Conservation (phyloP, 2,329 filamentous ascomycete genomes). For the Ceratocystis smalleyi region DNA sequence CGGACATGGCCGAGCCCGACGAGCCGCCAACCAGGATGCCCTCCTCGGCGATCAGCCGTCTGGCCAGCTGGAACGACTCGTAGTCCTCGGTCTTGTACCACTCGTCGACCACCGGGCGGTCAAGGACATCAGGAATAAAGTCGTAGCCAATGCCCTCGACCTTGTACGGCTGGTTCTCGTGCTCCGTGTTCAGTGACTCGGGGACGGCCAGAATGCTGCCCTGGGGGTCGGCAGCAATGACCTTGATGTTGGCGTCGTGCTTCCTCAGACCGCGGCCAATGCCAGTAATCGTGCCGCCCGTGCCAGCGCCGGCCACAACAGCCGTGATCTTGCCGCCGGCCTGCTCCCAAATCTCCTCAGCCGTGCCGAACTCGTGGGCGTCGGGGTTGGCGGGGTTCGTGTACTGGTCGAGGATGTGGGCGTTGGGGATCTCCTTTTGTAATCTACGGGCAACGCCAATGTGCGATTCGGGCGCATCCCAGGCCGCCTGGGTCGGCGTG, state of each 20-base stretch:
- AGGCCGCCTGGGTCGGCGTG: constrained; percentile 89
- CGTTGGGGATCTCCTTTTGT: constrained; percentile 90
- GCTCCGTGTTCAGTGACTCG: constrained; percentile 59
- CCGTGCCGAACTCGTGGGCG: constrained; percentile 86
- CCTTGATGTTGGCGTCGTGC: constrained; percentile 70
- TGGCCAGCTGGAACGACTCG: constrained; percentile 80
- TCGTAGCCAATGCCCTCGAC: constrained; percentile 98
- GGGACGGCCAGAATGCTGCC: constrained; percentile 84
- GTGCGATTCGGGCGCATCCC: constrained; percentile 86
- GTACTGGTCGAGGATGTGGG: constrained; percentile 95
- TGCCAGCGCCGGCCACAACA: constrained; percentile 82
- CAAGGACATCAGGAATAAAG: constrained; percentile 87
- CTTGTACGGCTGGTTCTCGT: constrained; percentile 77
- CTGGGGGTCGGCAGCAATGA: constrained; percentile 82
- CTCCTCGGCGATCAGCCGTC: constrained; percentile 83
- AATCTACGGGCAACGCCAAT: constrained; percentile 85
- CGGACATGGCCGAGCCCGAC: constrained; percentile 81
- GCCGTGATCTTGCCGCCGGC: constrained; percentile 68
- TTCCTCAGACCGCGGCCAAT: constrained; percentile 73
- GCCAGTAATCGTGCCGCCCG: constrained; percentile 87
- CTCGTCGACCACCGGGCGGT: constrained; percentile 63
- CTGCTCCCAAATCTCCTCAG: constrained; percentile 91
- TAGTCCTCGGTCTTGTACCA: constrained; percentile 98
- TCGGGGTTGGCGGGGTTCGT: constrained; percentile 79
- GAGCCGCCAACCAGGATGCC: constrained; percentile 86